Conservation (phyloP, 2,329 filamentous ascomycete species). For the Cadophora gregata region DNA sequence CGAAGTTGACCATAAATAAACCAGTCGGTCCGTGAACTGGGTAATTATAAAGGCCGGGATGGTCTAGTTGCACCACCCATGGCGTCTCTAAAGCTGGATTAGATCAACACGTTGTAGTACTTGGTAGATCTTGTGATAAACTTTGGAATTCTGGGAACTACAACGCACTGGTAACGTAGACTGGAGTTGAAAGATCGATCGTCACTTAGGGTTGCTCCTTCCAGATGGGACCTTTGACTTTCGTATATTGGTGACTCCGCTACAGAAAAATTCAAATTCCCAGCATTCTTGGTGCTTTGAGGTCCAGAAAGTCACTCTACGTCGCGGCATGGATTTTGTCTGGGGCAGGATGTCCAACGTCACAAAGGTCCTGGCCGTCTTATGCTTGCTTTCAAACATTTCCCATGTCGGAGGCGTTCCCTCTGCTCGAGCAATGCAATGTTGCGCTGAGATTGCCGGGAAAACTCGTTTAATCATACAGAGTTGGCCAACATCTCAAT, state of each 20-base stretch:
- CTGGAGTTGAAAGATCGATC: neutral
- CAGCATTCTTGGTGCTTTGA: too few species aligned
- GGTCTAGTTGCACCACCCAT: neutral
- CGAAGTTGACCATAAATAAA: neutral
- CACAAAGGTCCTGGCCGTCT: neutral
- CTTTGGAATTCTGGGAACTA: neutral
- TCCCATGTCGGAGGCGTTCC: neutral
- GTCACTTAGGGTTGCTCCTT: neutral
- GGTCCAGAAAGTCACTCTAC: neutral
- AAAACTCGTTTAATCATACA: conserved; percentile 16
- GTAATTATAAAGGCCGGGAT: neutral
- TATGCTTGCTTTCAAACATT: neutral
- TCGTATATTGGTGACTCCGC: neutral
- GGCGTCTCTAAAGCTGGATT: neutral
- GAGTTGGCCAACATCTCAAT: conserved; percentile 19
- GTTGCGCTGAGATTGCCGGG: conserved; percentile 20
- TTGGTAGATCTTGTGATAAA: neutral
- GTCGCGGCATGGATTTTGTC: too few species aligned
- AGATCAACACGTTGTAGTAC: neutral
- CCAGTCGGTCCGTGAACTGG: neutral
- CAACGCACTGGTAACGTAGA: neutral
- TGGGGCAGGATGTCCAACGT: neutral
- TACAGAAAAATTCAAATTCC: neutral
- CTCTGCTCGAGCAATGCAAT: conserved; percentile 15
- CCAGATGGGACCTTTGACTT: neutral